Evolutionary conservation across 176 grass and related monocot genomes (phyloP), one percentile per base, ranked within the genome.

Genomic region (Carex myosuroides): DNA sequence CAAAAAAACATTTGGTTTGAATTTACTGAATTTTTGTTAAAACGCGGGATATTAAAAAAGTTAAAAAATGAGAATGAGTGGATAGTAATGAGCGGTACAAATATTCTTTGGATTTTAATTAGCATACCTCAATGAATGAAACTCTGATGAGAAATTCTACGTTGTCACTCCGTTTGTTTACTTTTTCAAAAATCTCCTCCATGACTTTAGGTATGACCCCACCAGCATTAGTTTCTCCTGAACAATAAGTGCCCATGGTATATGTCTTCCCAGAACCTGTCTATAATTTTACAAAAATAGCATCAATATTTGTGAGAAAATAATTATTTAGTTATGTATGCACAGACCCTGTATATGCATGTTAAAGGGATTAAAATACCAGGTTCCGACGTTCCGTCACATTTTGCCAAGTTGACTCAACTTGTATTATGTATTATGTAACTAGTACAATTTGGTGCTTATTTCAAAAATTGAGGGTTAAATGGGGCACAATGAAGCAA

Each of bases 151-250:
- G 89, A 77, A 93, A 88, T 64, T 98, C 96, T 5, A 80, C 69
- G 22, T 54, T 87, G 33, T 87, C 86, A 76, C 90, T 93, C 87
- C 83, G 73, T n/a, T 70, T 59, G 10, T 93, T 86, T 64, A 90
- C 86, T 71, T 95, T 98, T 60, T 46, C 92, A 80, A 98, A 98
- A 58, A 98, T 95, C 22, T 88, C 95, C 8, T 95, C 91, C 91
- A 98, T 98, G 60, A 98, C 96, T 92, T 89, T 90, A 24, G 96
- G 96, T 63, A 98, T 98, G 70, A 98, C 95, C 52, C 96, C 96
- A 32, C 91, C 75, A 50, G 89, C 60, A 60, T 89, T 95, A 26
- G 14, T 33, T 74, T 92, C 96, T 26, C 89, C 91, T 13, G 57
- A 90, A 66, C 88, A 93, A 80, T 93, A 86, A 13, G 96, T 98